A percentile compares a stretch with the other conserved stretches of the same genome.
These are phyloP conservation scores for Mrakia hoshinonis DNA, from an alignment of 768 basidiomycete species.

Conservation along the genomic window DNA sequence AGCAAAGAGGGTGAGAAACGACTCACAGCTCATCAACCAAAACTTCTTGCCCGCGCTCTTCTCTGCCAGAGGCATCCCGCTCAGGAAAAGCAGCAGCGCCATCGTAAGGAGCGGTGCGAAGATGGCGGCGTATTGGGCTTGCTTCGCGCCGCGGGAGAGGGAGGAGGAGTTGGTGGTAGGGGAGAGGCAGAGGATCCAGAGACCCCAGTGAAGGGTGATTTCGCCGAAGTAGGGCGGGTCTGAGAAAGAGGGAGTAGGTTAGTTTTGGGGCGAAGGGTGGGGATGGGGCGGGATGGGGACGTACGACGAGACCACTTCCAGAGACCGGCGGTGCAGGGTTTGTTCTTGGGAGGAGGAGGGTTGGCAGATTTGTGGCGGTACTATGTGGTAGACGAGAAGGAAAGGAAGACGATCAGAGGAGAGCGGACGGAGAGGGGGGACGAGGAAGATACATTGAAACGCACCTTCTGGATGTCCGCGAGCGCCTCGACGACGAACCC, in stretches of 20 bases:
- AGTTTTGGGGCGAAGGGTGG: not conserved
- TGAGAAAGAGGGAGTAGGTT: not conserved
- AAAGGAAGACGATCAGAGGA: not conserved
- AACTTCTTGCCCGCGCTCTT: constrained; percentile 39
- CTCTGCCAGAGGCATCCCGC: constrained; percentile 62
- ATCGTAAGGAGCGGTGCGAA: constrained; percentile 59
- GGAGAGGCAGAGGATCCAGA: constrained; percentile 48
- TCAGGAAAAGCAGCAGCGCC: constrained; percentile 52
- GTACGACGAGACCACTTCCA: constrained; percentile 44
- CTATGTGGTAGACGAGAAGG: constrained; percentile 32
- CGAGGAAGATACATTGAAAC: not conserved
- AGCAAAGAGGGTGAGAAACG: not conserved
- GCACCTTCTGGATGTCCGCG: constrained; percentile 52
- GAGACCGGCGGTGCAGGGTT: constrained; percentile 44
- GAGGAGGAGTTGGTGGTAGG: constrained; percentile 47
- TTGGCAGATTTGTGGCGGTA: constrained; percentile 51
- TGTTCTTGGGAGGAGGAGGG: constrained; percentile 48
- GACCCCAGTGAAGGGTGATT: constrained; percentile 42
- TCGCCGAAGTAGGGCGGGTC: constrained; percentile 66
- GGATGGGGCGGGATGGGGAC: not conserved
- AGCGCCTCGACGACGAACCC: constrained; percentile 54
- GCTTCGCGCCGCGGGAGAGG: constrained; percentile 38
- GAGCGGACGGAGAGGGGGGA: not conserved
- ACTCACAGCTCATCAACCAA: constrained; percentile 15
- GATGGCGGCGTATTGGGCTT: constrained; percentile 56